These are phyloP conservation scores for Ustilago cynodontis DNA, from an alignment of 1,284 basidiomycete species.

Conservation along the genomic window DNA sequence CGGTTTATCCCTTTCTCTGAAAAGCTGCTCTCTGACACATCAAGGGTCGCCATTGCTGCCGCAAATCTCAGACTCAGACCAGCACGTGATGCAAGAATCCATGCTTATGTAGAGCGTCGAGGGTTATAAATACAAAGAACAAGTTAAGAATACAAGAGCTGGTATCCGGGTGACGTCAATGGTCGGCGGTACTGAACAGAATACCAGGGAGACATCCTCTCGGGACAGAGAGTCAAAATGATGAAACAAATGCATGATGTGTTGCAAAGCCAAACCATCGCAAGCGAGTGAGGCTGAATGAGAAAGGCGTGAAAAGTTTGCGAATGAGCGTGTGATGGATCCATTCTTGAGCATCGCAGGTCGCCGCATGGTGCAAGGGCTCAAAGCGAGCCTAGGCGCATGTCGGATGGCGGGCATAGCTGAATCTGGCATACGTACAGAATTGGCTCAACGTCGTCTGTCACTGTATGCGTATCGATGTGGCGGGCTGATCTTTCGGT, in stretches of 20 bases:
- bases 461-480: neutral
- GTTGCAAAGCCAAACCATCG: neutral
- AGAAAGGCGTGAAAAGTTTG: neutral
- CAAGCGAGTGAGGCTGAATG: neutral
- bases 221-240: neutral
- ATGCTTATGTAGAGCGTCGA: too few species aligned
- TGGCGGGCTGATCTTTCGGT: neutral
- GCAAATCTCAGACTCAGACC: too few species aligned
- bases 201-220: neutral
- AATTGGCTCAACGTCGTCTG: too few species aligned
- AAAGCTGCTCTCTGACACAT: too few species aligned
- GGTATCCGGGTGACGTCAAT: neutral
- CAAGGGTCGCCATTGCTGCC: too few species aligned
- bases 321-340: neutral
- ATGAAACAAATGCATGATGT: neutral
- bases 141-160: neutral
- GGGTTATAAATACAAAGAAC: neutral
- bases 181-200: neutral
- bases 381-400: neutral
- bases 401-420: neutral
- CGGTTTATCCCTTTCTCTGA: too few species aligned
- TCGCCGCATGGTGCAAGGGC: neutral
- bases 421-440: too few species aligned
- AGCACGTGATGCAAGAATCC: too few species aligned
- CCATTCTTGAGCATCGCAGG: neutral